A percentile compares a stretch with the other conserved stretches of the same genome.
phyloP scores from a whole-genome alignment of 2,329 filamentous ascomycete species.

The Alternaria rosae region DNA sequence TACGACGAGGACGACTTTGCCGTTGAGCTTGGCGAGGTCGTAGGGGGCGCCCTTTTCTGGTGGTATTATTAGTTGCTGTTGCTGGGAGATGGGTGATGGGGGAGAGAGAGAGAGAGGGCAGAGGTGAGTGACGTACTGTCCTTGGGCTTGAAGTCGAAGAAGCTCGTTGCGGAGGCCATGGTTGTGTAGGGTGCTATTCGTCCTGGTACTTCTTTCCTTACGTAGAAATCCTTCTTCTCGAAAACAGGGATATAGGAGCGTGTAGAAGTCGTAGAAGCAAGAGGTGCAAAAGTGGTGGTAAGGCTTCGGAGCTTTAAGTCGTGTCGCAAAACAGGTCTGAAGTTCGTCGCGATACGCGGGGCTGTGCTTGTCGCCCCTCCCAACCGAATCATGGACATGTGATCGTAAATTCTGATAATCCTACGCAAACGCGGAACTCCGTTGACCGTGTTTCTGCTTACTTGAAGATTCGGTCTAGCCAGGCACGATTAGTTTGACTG shows the following conservation, averaged over 20 bases:
- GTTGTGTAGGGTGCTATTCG: conserved; percentile 29
- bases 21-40: conserved; percentile 74
- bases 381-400: conserved; percentile 21
- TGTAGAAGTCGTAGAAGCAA: not conserved
- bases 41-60: conserved; percentile 78
- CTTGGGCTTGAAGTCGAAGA: conserved; percentile 85
- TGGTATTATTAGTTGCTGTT: not conserved
- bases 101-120: not conserved
- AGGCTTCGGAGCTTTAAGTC: not conserved
- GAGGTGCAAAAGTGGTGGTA: not conserved
- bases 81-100: not conserved
- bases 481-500: not conserved
- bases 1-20: conserved; percentile 94
- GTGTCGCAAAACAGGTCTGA: not conserved
- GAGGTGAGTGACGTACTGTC: conserved; percentile 68
- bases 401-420: not conserved
- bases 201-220: not conserved
- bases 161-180: conserved; percentile 74
- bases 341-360: conserved; percentile 12
- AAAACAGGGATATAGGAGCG: not conserved
- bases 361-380: conserved; percentile 15
- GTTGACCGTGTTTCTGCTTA: not conserved
- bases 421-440: not conserved
- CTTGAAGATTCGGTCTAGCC: not conserved
- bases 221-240: not conserved